Percentiles rank a stretch among this genome's conserved stretches.
phyloP scores from a whole-genome alignment of 805 yeast genomes.

The Priceomyces castillae region DNA sequence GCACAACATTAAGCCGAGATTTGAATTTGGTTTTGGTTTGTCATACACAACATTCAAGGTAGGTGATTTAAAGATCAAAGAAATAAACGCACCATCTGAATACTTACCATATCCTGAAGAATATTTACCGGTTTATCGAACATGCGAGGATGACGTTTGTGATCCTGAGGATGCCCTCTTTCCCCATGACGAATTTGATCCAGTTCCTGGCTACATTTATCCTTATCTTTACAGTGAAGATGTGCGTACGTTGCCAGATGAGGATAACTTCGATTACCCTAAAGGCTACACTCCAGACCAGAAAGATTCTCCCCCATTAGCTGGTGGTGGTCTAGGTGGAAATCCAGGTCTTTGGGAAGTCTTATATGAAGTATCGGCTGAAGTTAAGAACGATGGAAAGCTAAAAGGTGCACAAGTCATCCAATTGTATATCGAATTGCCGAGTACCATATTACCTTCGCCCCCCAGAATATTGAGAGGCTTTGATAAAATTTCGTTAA shows the following conservation, averaged over 20 bases:
- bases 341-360: conserved; percentile 59
- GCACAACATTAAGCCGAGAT: conserved; percentile 53
- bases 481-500: conserved; percentile 50
- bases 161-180: conserved; percentile 55
- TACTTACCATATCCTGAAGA: conserved; percentile 47
- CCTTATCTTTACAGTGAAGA: conserved; percentile 47
- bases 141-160: conserved; percentile 45
- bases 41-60: conserved; percentile 48
- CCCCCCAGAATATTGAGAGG: conserved; percentile 56
- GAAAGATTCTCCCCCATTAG: conserved; percentile 34
- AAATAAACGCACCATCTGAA: conserved; percentile 42
- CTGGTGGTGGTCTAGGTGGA: conserved; percentile 57
- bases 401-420: conserved; percentile 47
- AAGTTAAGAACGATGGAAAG: conserved; percentile 48
- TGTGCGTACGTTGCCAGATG: conserved; percentile 16
- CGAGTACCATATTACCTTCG: conserved; percentile 45
- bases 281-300: conserved; percentile 35
- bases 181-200: conserved; percentile 50
- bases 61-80: conserved; percentile 28
- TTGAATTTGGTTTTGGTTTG: conserved; percentile 61
- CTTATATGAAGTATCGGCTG: conserved; percentile 44
- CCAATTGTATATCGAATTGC: conserved; percentile 54
- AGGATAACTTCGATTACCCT: conserved; percentile 38
- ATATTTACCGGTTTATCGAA: conserved; percentile 34
- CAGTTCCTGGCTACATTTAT: conserved; percentile 55